phyloP scores from a whole-genome alignment of 1,284 basidiomycete species.

The Austroboletus niveus region DNA sequence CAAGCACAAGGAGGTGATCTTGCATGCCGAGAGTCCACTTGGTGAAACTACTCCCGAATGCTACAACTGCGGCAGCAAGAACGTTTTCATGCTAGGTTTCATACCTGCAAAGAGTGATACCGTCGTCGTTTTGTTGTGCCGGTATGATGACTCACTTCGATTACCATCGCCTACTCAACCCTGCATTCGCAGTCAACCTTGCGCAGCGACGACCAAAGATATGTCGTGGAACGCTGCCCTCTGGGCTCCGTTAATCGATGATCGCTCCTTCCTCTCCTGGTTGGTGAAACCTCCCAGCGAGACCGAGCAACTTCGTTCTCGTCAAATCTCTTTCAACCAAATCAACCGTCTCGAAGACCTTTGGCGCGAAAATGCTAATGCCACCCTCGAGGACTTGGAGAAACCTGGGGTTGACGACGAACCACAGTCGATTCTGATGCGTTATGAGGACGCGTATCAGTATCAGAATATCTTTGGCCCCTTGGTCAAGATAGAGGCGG shows the following conservation, averaged over 20 bases:
- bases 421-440: conserved; percentile 85
- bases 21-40: conserved; percentile 93
- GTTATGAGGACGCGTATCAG: conserved; percentile 98
- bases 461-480: conserved; percentile 99
- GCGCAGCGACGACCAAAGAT: conserved; percentile 95
- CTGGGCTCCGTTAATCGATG: conserved; percentile 98
- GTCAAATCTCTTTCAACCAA: conserved; percentile 95
- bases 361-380: conserved; percentile 95
- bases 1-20: conserved; percentile 97
- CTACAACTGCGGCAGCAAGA: conserved; percentile 99
- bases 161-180: conserved; percentile 6
- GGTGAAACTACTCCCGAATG: conserved; percentile 98
- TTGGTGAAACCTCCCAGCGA: conserved; percentile 96
- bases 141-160: conserved; percentile 49
- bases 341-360: conserved; percentile 97
- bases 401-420: conserved; percentile 97
- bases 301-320: conserved; percentile 90
- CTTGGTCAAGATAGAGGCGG: conserved; percentile 98
- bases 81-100: conserved; percentile 98
- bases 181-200: conserved; percentile 75
- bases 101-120: conserved; percentile 99
- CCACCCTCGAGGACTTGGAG: conserved; percentile 94
- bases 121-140: conserved; percentile 96
- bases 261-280: conserved; percentile 98
- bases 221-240: conserved; percentile 98